Base-by-base conservation (phyloP, 2,329 filamentous ascomycete species). In the Byssoonygena ceratinophila region DNA sequence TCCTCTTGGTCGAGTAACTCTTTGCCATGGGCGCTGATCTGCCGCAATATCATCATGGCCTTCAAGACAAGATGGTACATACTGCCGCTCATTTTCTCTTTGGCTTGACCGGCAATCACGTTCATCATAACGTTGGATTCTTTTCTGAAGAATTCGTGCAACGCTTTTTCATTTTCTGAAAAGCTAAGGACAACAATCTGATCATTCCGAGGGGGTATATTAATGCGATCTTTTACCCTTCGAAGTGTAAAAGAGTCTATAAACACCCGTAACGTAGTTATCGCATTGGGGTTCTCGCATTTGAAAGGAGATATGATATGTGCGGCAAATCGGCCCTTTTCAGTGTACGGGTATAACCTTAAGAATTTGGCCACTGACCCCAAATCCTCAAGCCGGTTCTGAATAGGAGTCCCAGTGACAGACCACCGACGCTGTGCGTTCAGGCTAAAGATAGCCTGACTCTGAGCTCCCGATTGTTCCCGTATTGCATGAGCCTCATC, bases 401-500 rank as follows among this genome's bases (percentile, higher is more conserved):
- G 91, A 7, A 97, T 87, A 0, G 90, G 92, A 0, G 92, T 97
- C 51, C 91, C 92, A 0, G 92, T 97, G n/a, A 97, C 87, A 2
- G 90, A 91, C 92, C 92, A 98, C 31, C 90, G 83, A 29, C 90
- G 81, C 63, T 86, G 79, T 1, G 89, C 87, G 55, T 85, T 78
- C 2, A 97, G 74, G 18, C 81, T 79, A 58, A 88, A 90, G 18
- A 92, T 87, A 2, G 87, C 87, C 65, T 90, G 88, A 51, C 89
- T 94, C 59, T 91, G 85, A 37, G 85, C 74, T 0, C 89, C 91
- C 2, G 76, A 79, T 57, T 87, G 84, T 60, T 94, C 91, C 23
- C 92, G 86, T 58, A 98, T 97, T 68, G 86, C 86, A 66, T 98
- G 92, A 0, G 90, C 92, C 69, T 98, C 91, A 58, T 97, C 91